Evolutionary conservation across 1,139 yeast genomes (phyloP), one percentile per base, ranked within the genome.

Genomic region (Meyerozyma athensensis): DNA sequence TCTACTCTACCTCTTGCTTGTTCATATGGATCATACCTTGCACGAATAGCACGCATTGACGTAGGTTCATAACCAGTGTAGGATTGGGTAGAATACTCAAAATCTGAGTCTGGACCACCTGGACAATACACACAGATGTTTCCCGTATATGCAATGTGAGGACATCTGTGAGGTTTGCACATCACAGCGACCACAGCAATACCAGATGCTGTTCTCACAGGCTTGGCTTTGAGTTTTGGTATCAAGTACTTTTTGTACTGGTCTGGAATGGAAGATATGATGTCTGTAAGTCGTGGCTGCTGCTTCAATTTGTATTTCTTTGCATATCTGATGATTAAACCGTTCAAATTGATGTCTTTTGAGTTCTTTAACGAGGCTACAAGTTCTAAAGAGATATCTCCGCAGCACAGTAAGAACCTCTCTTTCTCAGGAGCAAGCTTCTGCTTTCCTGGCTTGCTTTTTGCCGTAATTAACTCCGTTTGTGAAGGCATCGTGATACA

Each of bases 161-260:
- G 99, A 65, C 99, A 92, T 66, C 99, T 76, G 61, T 92, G 98
- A 3, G 98, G 98, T 60, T 92, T 94, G 67, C 97, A 92, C 97
- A 94, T 92, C 26, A 94, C 97, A 0, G 98, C 98, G 36, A 92
- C 98, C 17, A 92, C 98, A 5, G 98, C 98, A 43, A 92, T 94
- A 54, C 92, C 99, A 8, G 96, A 86, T 0, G 99, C 99, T 0
- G 99, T 94, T 61, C 99, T 77, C 36, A 92, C 97, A 0, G 99
- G 99, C 60, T 92, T 92, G 20, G 98, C 98, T 65, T 92, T 87
- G 36, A 92, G 72, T 62, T 90, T 90, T 3, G 98, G 98, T 35
- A 94, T 70, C 42, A 92, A 67, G 56, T 90, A 89, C 56, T 87
- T 87, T 60, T 87, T 89, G 61, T 92, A 83, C 55, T 90, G 97